phyloP scores from a whole-genome alignment of 805 yeast species.

The Lachancea mirantina region DNA sequence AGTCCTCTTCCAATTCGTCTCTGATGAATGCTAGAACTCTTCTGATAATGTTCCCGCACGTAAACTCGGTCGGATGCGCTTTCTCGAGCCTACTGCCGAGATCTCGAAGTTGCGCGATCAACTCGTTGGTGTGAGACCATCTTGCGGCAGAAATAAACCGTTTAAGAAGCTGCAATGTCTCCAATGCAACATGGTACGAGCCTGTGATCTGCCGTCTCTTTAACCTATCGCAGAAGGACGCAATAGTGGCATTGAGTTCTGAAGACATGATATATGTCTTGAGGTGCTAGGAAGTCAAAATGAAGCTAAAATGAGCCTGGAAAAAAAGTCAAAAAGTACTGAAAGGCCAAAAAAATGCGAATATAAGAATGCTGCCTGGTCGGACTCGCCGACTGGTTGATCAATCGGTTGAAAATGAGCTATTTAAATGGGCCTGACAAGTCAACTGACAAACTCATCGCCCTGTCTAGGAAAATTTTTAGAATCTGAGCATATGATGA shows the following conservation, averaged over 20 bases:
- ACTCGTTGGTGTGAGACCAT: slow-evolving; percentile 72
- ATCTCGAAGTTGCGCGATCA: slow-evolving; percentile 62
- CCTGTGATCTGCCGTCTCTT: slow-evolving; percentile 82
- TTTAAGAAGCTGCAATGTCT: slow-evolving; percentile 79
- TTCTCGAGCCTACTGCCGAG: slow-evolving; percentile 63
- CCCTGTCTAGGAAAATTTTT: no score
- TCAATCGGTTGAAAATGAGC: background rate
- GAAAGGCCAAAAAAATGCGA: background rate
- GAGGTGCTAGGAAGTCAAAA: no score
- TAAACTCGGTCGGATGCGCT: slow-evolving; percentile 85
- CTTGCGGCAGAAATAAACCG: slow-evolving; percentile 83
- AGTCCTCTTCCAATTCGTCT: slow-evolving; percentile 75
- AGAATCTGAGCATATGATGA: no score
- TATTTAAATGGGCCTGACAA: background rate
- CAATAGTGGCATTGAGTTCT: slow-evolving; percentile 37
- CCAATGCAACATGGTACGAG: slow-evolving; percentile 75
- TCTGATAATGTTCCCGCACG: slow-evolving; percentile 85
- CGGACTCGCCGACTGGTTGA: no score
- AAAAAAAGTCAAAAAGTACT: background rate
- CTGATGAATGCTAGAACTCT: slow-evolving; percentile 80
- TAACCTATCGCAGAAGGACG: slow-evolving; percentile 45
- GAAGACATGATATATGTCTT: slow-evolving; percentile 11
- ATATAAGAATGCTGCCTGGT: no score
- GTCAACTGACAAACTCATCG: no score
- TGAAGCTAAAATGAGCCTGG: background rate